Conservation (phyloP, 805 yeast species). For the Maudiozyma bulderi region DNA sequence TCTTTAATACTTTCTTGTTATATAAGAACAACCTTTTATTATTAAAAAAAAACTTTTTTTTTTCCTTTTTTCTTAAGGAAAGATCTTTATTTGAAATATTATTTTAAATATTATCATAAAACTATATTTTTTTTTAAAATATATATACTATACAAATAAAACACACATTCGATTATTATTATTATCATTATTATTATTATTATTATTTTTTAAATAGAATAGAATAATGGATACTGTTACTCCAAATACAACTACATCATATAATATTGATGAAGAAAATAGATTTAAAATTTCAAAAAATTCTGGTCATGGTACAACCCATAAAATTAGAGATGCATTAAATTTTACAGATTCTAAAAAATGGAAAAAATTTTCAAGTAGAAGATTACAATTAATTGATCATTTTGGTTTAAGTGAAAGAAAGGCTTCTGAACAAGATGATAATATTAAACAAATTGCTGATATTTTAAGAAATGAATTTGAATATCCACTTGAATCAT, state of each 20-base stretch:
- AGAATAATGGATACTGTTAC: neutral
- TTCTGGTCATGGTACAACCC: conserved; percentile 31
- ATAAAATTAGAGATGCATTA: conserved; percentile 39
- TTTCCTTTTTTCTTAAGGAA: no score
- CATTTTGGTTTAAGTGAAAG: conserved; percentile 47
- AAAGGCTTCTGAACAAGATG: conserved; percentile 91
- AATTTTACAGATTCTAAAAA: conserved; percentile 69
- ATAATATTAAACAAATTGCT: conserved; percentile 70
- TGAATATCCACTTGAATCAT: conserved; percentile 47
- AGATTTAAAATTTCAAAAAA: neutral
- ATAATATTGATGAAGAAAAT: neutral
- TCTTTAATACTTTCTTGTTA: no score
- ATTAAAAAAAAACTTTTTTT: no score
- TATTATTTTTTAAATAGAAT: neutral
- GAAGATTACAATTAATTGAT: conserved; percentile 83
- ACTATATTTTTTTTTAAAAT: no score
- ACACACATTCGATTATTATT: neutral
- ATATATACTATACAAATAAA: no score
- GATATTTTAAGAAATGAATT: conserved; percentile 68
- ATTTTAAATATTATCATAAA: no score
- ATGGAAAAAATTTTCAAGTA: conserved; percentile 88
- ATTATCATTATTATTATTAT: neutral
- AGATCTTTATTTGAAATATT: no score
- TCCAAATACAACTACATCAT: neutral
- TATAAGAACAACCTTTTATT: no score